Evolutionary conservation across 805 yeast genomes (phyloP).

Genomic region (Barnettozyma salicaria): DNA sequence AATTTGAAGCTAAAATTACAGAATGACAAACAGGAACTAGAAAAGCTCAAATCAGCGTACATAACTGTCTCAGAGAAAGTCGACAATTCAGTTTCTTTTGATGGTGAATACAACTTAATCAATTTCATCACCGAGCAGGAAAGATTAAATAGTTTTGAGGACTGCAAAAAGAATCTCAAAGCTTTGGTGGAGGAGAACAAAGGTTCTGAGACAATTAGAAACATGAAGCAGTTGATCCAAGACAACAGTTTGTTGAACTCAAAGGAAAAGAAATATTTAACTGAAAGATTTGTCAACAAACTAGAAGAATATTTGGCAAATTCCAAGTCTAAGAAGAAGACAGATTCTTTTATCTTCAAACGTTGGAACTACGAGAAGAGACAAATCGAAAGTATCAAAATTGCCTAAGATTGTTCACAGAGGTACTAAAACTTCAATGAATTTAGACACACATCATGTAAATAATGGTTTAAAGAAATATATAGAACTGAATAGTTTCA

Average conservation of each 20-base stretch:
- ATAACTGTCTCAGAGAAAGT: conserved; percentile 30
- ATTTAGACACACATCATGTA: background rate
- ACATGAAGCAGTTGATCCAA: conserved; percentile 39
- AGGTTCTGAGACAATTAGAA: conserved; percentile 28
- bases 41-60: conserved; percentile 28
- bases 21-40: conserved; percentile 28
- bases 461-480: conserved; percentile 1
- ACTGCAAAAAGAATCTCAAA: conserved; percentile 19
- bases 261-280: conserved; percentile 31
- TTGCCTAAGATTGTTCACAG: conserved; percentile 20
- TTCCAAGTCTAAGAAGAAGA: conserved; percentile 27
- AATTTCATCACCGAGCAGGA: conserved; percentile 33
- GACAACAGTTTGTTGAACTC: conserved; percentile 28
- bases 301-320: conserved; percentile 54
- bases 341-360: conserved; percentile 40
- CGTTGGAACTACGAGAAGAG: conserved; percentile 57
- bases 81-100: conserved; percentile 45
- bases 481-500: conserved; percentile 1
- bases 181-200: conserved; percentile 17
- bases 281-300: conserved; percentile 27
- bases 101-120: conserved; percentile 36
- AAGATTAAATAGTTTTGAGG: conserved; percentile 23
- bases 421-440: background rate
- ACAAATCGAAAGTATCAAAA: conserved; percentile 45
- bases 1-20: conserved; percentile 29